Percentiles rank a stretch among this genome's conserved stretches.
phyloP scores from a whole-genome alignment of 768 basidiomycete species.

The Lanmaoa rubissima region DNA sequence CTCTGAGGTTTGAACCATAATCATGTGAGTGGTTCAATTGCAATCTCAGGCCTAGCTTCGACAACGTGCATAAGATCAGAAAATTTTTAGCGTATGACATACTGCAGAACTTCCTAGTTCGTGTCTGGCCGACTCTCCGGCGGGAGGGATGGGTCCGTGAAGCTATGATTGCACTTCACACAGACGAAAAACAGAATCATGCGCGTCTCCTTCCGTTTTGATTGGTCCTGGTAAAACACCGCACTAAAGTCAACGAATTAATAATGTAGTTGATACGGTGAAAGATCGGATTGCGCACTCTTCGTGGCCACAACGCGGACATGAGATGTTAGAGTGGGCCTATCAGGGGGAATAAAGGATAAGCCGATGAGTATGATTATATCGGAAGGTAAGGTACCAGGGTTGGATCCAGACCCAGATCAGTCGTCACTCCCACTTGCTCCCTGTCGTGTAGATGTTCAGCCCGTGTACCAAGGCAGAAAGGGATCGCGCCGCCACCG shows the following conservation, averaged over 20 bases:
- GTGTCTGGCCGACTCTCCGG: conserved; percentile 40
- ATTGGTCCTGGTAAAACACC: conserved; percentile 96
- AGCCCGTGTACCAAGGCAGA: not conserved
- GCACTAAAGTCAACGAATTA: conserved; percentile 50
- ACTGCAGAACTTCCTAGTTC: conserved; percentile 13
- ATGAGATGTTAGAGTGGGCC: conserved; percentile 82
- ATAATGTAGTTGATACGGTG: not conserved
- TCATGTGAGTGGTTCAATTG: not conserved
- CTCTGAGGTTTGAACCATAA: not conserved
- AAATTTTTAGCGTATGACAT: not conserved
- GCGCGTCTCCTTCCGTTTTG: conserved; percentile 91
- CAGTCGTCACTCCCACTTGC: conserved; percentile 87
- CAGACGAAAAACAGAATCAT: conserved; percentile 95
- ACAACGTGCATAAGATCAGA: conserved; percentile 5
- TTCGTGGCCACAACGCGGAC: conserved; percentile 78
- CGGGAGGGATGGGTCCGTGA: conserved; percentile 65
- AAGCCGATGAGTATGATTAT: not conserved
- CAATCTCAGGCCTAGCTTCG: not conserved
- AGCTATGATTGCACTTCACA: conserved; percentile 74
- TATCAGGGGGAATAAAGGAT: conserved; percentile 27
- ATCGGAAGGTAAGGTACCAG: conserved; percentile 47
- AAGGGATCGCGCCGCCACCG: conserved; percentile 14
- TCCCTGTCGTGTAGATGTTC: conserved; percentile 53
- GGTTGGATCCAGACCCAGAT: conserved; percentile 87
- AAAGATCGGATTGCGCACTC: conserved; percentile 54